Evolutionary conservation across 1,284 basidiomycete genomes (phyloP).

Genomic region (Grifola frondosa): DNA sequence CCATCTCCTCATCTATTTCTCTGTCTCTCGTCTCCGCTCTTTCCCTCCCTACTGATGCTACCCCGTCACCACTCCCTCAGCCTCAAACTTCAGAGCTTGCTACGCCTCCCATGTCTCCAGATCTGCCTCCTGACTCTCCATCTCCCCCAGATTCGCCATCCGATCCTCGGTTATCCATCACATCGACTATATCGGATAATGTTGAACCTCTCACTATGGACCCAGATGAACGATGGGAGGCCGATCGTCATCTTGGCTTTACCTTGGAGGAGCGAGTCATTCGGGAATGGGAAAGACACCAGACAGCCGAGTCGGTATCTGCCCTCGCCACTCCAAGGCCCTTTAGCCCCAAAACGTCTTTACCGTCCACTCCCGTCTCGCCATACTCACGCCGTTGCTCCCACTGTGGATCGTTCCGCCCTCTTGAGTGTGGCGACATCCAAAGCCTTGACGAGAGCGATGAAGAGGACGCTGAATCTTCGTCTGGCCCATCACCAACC

Average conservation of each 20-base stretch:
- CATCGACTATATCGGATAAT: slow-evolving; percentile 18
- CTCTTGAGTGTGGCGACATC: slow-evolving; percentile 15
- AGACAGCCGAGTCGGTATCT: slow-evolving; percentile 16
- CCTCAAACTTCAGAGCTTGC: not conserved
- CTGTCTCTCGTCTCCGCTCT: slow-evolving; percentile 11
- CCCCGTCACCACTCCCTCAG: slow-evolving; percentile 6
- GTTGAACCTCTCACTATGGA: slow-evolving; percentile 29
- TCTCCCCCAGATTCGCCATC: not conserved
- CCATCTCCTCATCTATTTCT: slow-evolving; percentile 35
- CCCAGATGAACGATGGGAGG: slow-evolving; percentile 30
- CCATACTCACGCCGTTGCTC: slow-evolving; percentile 20
- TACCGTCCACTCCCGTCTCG: slow-evolving; percentile 8
- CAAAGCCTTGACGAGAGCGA: slow-evolving; percentile 17
- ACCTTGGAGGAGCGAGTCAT: slow-evolving; percentile 28
- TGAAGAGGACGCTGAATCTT: slow-evolving; percentile 13
- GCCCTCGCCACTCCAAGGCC: slow-evolving; percentile 11
- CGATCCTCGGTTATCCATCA: too few species aligned
- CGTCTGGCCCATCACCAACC: slow-evolving; percentile 15
- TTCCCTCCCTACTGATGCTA: slow-evolving; percentile 4
- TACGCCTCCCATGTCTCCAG: not conserved
- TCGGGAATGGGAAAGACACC: slow-evolving; percentile 27
- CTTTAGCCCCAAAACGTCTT: slow-evolving; percentile 7
- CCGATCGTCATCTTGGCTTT: slow-evolving; percentile 29
- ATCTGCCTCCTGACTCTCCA: not conserved
- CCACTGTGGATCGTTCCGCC: slow-evolving; percentile 24